Evolutionary conservation across 176 grass and related monocot genomes (phyloP).

Genomic region (Paspalum vaginatum): DNA sequence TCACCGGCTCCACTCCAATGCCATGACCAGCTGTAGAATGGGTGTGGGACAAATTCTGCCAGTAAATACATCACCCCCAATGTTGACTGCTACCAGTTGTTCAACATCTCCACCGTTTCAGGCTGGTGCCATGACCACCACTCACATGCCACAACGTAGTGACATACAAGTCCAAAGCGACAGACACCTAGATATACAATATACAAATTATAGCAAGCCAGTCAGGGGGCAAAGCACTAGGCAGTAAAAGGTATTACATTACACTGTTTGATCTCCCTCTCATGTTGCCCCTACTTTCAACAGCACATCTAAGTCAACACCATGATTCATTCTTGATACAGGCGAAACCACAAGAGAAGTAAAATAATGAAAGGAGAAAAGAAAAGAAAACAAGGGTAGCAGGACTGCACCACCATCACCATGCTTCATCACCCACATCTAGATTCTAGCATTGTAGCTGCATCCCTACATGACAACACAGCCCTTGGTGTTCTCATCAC

Average conservation of each 20-base stretch:
- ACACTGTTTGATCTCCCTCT: constrained; percentile 39
- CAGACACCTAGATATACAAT: constrained; percentile 47
- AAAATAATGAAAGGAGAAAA: constrained; percentile 40
- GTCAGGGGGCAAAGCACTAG: constrained; percentile 58
- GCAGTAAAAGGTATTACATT: constrained; percentile 47
- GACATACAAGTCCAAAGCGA: constrained; percentile 47
- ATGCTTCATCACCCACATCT: constrained; percentile 53
- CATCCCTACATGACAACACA: constrained; percentile 91
- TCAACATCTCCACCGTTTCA: constrained; percentile 23
- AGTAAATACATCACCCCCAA: constrained; percentile 46
- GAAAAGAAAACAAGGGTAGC: constrained; percentile 26
- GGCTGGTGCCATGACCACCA: constrained; percentile 34
- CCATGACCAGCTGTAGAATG: constrained; percentile 41
- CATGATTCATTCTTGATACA: constrained; percentile 65
- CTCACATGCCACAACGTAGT: constrained; percentile 20
- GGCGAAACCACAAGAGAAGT: constrained; percentile 43
- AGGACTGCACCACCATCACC: constrained; percentile 39
- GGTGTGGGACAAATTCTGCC: constrained; percentile 52
- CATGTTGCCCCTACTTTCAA: constrained; percentile 46
- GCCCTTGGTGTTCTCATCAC: constrained; percentile 87
- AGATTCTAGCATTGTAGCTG: constrained; percentile 45
- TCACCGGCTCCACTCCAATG: constrained; percentile 44
- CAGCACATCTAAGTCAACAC: constrained; percentile 51
- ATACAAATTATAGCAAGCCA: constrained; percentile 48
- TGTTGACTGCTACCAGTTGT: constrained; percentile 45